phyloP scores from a whole-genome alignment of 116 monocot genomes.

The Cymodocea nodosa region DNA sequence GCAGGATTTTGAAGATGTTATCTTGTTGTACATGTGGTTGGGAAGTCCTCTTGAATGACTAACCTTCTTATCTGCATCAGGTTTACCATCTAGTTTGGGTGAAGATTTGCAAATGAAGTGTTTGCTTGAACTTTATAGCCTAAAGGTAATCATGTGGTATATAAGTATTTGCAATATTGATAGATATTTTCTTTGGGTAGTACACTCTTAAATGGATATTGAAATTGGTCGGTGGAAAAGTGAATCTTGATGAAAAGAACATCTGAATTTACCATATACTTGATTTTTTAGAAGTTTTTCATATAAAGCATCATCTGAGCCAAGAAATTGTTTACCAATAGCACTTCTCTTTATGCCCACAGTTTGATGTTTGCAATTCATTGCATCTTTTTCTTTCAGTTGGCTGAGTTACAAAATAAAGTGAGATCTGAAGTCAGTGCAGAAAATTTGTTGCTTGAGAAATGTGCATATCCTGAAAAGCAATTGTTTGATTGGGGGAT shows the following conservation, averaged over 20 bases:
- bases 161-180: no score
- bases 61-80: conserved; percentile 20
- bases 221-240: no score
- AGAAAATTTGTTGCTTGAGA: conserved; percentile 67
- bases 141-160: conserved; percentile 52
- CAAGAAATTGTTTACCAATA: no score
- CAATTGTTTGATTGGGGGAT: conserved; percentile 97
- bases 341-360: no score
- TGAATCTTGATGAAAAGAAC: no score
- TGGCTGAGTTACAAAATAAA: conserved; percentile 77
- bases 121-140: conserved; percentile 87
- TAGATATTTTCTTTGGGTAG: no score
- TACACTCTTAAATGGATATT: no score
- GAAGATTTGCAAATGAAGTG: conserved; percentile 97
- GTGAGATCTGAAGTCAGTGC: conserved; percentile 60
- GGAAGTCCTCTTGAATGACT: not conserved
- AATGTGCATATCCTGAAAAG: conserved; percentile 62
- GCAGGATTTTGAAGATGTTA: no score
- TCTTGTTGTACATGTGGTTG: no score
- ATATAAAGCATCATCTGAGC: no score
- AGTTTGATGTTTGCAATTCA: not conserved
- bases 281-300: no score
- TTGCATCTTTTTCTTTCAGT: conserved; percentile 23
- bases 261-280: no score
- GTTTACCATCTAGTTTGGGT: conserved; percentile 70